Conservation (phyloP, 306 rosid genomes). For the Cucurbita argyrosperma region DNA sequence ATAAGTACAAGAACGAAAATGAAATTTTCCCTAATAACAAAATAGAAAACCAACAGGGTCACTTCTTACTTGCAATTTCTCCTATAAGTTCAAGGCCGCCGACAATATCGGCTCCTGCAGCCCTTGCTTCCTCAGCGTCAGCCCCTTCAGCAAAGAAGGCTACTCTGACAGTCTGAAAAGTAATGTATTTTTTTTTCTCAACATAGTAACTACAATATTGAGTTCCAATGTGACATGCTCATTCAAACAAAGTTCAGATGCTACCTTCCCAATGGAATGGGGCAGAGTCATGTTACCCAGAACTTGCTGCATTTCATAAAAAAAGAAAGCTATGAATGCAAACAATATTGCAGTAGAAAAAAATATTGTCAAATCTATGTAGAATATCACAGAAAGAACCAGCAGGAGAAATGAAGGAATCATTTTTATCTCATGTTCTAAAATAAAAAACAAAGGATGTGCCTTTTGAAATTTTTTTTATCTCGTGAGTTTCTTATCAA, state of each 20-base stretch:
- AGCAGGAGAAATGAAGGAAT: not conserved
- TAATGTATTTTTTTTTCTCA: constrained; percentile 19
- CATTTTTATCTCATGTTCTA: not conserved
- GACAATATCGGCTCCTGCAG: constrained; percentile 94
- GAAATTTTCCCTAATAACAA: not conserved
- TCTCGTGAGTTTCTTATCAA: not conserved
- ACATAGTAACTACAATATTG: constrained; percentile 14
- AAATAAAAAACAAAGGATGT: not conserved
- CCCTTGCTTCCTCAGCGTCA: constrained; percentile 96
- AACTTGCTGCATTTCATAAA: constrained; percentile 57
- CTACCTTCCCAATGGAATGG: constrained; percentile 90
- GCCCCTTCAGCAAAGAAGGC: constrained; percentile 98
- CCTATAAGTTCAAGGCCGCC: constrained; percentile 91
- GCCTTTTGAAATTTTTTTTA: not conserved
- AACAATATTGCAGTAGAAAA: not conserved
- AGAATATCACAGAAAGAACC: not conserved
- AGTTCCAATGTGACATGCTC: not conserved
- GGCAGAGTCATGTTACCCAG: constrained; percentile 88
- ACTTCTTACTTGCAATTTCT: constrained; percentile 77
- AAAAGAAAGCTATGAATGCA: not conserved
- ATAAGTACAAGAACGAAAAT: not conserved
- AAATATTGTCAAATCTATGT: not conserved
- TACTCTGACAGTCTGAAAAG: constrained; percentile 70
- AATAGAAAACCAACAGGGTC: constrained; percentile 2
- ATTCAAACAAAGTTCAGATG: not conserved